A percentile compares a stretch with the other conserved stretches of the same genome.
These are phyloP conservation scores for Xylaria sp. DNA, from an alignment of 2,329 filamentous ascomycete genomes.

Conservation along the genomic window DNA sequence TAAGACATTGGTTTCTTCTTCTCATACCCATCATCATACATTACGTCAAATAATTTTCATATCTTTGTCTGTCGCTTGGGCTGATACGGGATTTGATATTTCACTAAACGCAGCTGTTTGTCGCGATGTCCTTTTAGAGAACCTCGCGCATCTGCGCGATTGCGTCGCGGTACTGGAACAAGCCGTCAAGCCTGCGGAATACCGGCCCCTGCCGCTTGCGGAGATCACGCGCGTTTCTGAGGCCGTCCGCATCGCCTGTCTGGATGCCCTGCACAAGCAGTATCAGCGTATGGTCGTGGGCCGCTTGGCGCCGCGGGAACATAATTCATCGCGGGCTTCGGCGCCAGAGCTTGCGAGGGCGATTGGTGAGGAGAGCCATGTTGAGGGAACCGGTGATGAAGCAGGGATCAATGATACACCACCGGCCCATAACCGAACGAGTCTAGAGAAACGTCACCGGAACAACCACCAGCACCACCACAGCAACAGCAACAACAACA, in stretches of 20 bases:
- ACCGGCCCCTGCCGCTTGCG: constrained; percentile 49
- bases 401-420: neutral
- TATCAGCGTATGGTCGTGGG: constrained; percentile 52
- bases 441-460: neutral
- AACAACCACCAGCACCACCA: too few species aligned
- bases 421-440: neutral
- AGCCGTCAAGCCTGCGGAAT: constrained; percentile 36
- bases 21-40: neutral
- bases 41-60: too few species aligned
- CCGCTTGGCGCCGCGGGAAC: constrained; percentile 47
- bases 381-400: neutral
- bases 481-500: neutral
- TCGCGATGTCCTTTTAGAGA: constrained; percentile 46
- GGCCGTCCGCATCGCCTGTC: constrained; percentile 47
- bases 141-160: constrained; percentile 47
- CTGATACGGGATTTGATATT: neutral
- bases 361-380: neutral
- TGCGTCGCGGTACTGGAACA: constrained; percentile 47
- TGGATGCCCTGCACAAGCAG: constrained; percentile 52
- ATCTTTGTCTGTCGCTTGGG: neutral
- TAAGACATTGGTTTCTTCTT: constrained; percentile 35
- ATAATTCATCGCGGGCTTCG: constrained; percentile 2
- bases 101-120: constrained; percentile 43
- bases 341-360: neutral
- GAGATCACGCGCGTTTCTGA: constrained; percentile 52